Evolutionary conservation across 2,329 filamentous ascomycete species (phyloP), one percentile per base, ranked within the genome.

Genomic region (Colletotrichum sublineola): DNA sequence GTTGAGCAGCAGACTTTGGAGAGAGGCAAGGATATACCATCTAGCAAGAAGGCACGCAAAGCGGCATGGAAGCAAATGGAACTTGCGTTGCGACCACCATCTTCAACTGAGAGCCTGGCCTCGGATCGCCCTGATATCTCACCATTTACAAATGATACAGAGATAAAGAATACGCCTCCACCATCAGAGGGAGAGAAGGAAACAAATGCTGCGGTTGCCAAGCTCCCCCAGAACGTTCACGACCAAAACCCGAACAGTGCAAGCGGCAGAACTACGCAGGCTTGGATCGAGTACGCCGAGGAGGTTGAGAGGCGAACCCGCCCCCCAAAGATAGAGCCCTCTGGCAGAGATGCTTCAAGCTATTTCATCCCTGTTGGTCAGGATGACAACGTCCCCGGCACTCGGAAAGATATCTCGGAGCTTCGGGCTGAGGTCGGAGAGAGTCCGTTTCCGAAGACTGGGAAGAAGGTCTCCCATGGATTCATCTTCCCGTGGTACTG

Each of bases 371-470:
- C 36, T 20, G 62, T 38, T 44, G 57, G 40, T 8, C 15, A 46
- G 38, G 15, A 46, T 20, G 24, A 33, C 8, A 29, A 46, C n/a
- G 14, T 24, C 15, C 57, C 24, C 15, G 38, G 12, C 12, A 46
- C 36, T 36, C 9, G 15, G 18, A 33, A 11, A 55, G 29, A 52
- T 31, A 63, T 46, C n/a, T 12, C 20, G 44, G 31, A 48, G 14
- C n/a, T 42, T n/a, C 58, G n/a, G 36, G 52, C 31, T 18, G 29
- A 29, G 6, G 38, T 63, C 12, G 29, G 29, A 7, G 55, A 48
- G 15, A 58, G 65, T 12, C 68, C 65, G 5, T 71, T 63, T n/a
- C 65, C 68, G 9, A 67, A 53, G 52, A 68, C 40, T 38, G 50
- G 52, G 5, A 63, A 36, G n/a, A 63, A 40, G 20, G 48, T 57